phyloP scores from a whole-genome alignment of 169 alveolate species.

The Cryptosporidium sp. region DNA sequence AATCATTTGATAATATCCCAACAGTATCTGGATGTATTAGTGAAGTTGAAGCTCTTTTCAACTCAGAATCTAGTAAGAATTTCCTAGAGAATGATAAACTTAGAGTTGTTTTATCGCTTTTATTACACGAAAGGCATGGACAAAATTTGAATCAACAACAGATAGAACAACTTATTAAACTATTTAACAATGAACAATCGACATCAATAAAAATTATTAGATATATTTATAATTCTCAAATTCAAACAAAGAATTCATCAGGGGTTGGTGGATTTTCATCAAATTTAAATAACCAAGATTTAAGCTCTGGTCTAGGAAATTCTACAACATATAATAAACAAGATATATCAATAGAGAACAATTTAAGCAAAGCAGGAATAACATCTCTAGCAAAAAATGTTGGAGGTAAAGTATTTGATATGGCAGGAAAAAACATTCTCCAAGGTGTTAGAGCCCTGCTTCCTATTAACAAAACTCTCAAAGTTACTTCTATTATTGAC shows the following conservation, averaged over 20 bases:
- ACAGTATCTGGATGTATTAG: conserved; percentile 65
- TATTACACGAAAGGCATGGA: conserved; percentile 66
- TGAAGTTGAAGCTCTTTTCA: conserved; percentile 22
- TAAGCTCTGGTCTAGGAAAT: not conserved
- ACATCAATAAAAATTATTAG: conserved; percentile 15
- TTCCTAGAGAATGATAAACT: conserved; percentile 30
- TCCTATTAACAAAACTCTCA: conserved; percentile 75
- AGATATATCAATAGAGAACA: not conserved
- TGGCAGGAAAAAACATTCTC: conserved; percentile 72
- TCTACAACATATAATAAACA: conserved; percentile 10
- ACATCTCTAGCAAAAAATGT: conserved; percentile 62
- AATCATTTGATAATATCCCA: conserved; percentile 66
- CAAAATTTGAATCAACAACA: conserved; percentile 40
- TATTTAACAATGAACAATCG: conserved; percentile 25
- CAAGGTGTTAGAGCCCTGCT: conserved; percentile 76
- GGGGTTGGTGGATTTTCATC: not conserved
- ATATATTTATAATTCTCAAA: conserved; percentile 10
- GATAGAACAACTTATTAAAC: conserved; percentile 22
- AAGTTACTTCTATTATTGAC: conserved; percentile 81
- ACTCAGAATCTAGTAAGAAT: conserved; percentile 40
- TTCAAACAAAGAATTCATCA: conserved; percentile 14
- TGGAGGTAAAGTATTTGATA: conserved; percentile 70
- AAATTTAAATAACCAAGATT: conserved; percentile 1
- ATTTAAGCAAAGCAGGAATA: conserved; percentile 40
- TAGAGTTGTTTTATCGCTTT: conserved; percentile 30